Percentiles rank a stretch among this genome's conserved stretches.
phyloP scores from a whole-genome alignment of 108 stramenopile species.

The Conticribra weissflogii region DNA sequence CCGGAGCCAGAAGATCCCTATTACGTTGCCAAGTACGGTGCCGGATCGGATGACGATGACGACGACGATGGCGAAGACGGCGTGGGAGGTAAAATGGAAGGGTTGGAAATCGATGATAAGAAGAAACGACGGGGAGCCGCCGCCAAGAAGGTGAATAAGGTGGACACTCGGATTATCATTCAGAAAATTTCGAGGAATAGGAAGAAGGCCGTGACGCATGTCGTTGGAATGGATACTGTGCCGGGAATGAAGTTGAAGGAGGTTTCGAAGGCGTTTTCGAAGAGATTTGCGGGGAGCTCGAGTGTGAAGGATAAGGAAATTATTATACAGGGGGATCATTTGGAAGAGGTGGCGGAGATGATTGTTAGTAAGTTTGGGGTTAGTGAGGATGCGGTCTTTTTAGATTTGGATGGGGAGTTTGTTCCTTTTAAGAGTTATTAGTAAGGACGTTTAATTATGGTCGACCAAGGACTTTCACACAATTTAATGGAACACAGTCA shows the following conservation, averaged over 20 bases:
- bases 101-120: conserved; percentile 48
- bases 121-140: conserved; percentile 82
- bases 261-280: conserved; percentile 88
- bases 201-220: conserved; percentile 88
- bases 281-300: conserved; percentile 91
- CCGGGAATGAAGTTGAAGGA: conserved; percentile 94
- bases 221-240: conserved; percentile 92
- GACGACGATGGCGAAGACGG: conserved; percentile 48
- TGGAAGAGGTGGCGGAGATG: conserved; percentile 91
- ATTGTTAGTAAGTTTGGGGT: conserved; percentile 89
- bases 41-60: conserved; percentile 61
- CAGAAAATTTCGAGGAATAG: conserved; percentile 79
- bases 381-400: conserved; percentile 64
- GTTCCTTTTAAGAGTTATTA: conserved; percentile 64
- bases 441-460: no score
- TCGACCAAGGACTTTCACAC: no score
- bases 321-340: conserved; percentile 96
- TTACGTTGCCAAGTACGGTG: conserved; percentile 56
- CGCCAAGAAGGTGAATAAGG: conserved; percentile 68
- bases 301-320: conserved; percentile 96
- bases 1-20: conserved; percentile 89
- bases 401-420: conserved; percentile 84
- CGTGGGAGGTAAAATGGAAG: conserved; percentile 41
- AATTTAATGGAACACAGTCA: no score
- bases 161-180: conserved; percentile 81